Percentiles rank a stretch among this genome's conserved stretches.
Evolutionary conservation across 768 basidiomycete genomes (phyloP).

Genomic region (Rhodotorula kratochvilovae): DNA sequence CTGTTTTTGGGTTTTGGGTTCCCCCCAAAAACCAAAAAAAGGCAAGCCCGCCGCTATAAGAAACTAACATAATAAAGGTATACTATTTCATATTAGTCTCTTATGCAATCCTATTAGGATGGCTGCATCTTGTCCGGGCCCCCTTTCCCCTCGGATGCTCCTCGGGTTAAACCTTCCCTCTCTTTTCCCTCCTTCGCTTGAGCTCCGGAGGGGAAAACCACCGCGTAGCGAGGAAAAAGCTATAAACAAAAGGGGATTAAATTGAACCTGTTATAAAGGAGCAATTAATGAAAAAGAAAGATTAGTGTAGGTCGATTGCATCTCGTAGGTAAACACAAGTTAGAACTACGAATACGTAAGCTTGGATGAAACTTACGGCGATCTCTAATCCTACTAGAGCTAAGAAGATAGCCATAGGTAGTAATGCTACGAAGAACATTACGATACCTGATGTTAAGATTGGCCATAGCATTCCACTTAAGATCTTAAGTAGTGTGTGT

Average conservation of each 20-base stretch:
- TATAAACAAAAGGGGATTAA: not conserved
- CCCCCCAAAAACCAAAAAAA: too few relatives aligned
- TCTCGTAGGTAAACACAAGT: constrained; percentile 42
- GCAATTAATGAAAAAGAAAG: not conserved
- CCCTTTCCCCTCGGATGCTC: too few relatives aligned
- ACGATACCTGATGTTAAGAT: constrained; percentile 41
- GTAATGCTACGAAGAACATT: constrained; percentile 40
- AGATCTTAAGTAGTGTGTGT: constrained; percentile 43
- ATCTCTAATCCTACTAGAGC: constrained; percentile 43
- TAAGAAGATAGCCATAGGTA: constrained; percentile 43
- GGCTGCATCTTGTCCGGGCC: too few relatives aligned
- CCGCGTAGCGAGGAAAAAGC: not conserved
- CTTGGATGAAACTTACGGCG: constrained; percentile 44
- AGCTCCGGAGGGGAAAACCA: not conserved
- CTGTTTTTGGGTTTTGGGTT: too few relatives aligned
- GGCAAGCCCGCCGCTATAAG: constrained; percentile 1
- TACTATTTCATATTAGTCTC: constrained; percentile 15
- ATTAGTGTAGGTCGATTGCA: constrained; percentile 42
- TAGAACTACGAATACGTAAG: constrained; percentile 42
- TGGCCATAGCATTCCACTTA: constrained; percentile 40
- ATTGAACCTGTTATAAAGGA: not conserved
- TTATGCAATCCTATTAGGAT: not conserved
- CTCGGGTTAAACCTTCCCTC: too few relatives aligned
- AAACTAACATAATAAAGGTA: not conserved
- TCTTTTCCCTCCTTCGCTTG: too few relatives aligned